phyloP scores from a whole-genome alignment of 257 asterid species.

The Coffea eugenioides region DNA sequence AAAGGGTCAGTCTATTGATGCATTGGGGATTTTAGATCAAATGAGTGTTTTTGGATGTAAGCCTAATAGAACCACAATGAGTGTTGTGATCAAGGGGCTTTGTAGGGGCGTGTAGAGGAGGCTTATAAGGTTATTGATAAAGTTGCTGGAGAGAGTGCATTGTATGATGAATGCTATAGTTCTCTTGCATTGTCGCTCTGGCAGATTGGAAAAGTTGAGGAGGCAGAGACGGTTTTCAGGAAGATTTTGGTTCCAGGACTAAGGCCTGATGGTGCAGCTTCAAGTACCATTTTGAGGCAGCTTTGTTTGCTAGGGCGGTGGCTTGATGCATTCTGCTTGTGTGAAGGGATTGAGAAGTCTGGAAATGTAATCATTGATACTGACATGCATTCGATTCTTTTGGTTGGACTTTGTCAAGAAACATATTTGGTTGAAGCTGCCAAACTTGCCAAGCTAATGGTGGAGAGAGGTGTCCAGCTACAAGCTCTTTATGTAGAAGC shows the following conservation, averaged over 20 bases:
- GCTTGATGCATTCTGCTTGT: slow-evolving; percentile 56
- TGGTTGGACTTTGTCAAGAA: slow-evolving; percentile 53
- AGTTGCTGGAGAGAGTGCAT: slow-evolving; percentile 34
- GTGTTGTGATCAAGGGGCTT: slow-evolving; percentile 61
- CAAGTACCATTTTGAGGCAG: slow-evolving; percentile 40
- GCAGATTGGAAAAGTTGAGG: slow-evolving; percentile 45
- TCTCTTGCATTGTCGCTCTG: slow-evolving; percentile 54
- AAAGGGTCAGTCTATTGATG: slow-evolving; percentile 55
- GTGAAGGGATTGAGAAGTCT: slow-evolving; percentile 48
- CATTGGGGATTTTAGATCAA: slow-evolving; percentile 47
- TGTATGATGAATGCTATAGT: slow-evolving; percentile 49
- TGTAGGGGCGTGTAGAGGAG: slow-evolving; percentile 61
- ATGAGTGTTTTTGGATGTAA: slow-evolving; percentile 45
- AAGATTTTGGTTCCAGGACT: slow-evolving; percentile 58
- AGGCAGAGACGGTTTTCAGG: slow-evolving; percentile 57
- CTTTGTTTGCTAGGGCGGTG: slow-evolving; percentile 45
- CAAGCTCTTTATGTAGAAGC: slow-evolving; percentile 30
- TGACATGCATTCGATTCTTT: slow-evolving; percentile 46
- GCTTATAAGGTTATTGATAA: slow-evolving; percentile 48
- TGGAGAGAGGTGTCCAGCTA: slow-evolving; percentile 32
- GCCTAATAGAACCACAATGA: slow-evolving; percentile 59
- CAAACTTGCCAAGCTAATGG: slow-evolving; percentile 45
- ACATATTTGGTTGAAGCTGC: slow-evolving; percentile 49
- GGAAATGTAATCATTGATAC: slow-evolving; percentile 43
- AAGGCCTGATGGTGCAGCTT: slow-evolving; percentile 63